phyloP scores from a whole-genome alignment of 495 filamentous ascomycete genomes.

The Talaromyces thailandensis region DNA sequence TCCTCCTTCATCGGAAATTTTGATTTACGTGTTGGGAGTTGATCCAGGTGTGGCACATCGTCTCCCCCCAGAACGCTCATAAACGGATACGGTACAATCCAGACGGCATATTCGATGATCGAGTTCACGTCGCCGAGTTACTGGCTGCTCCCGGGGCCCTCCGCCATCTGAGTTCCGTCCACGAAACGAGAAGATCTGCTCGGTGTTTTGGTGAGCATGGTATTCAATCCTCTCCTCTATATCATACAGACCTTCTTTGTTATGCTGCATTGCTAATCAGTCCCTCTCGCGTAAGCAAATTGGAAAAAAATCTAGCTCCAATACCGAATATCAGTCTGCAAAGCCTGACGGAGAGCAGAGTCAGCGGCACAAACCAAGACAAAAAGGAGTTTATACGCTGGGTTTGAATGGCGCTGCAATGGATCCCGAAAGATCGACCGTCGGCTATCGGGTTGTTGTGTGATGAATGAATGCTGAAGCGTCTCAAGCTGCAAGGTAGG shows the following conservation, averaged over 20 bases:
- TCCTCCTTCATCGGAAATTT: too few species aligned
- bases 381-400: conserved; percentile 29
- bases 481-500: not conserved
- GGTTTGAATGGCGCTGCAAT: conserved; percentile 31
- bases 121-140: conserved; percentile 18
- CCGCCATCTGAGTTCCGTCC: conserved; percentile 14
- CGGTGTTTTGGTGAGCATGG: conserved; percentile 13
- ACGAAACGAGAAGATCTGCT: not conserved
- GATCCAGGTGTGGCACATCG: conserved; percentile 18
- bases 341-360: conserved; percentile 4
- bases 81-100: conserved; percentile 9
- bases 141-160: conserved; percentile 17
- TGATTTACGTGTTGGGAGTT: too few species aligned
- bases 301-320: conserved; percentile 16
- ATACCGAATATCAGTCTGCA: conserved; percentile 15
- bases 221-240: too few species aligned
- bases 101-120: conserved; percentile 6
- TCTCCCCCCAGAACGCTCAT: conserved; percentile 10
- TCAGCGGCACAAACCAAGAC: conserved; percentile 16
- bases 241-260: too few species aligned
- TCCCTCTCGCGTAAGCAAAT: not conserved
- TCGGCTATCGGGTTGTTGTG: conserved; percentile 29
- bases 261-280: too few species aligned
- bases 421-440: conserved; percentile 30
- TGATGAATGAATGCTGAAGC: conserved; percentile 30